phyloP scores from a whole-genome alignment of 2,329 filamentous ascomycete genomes.

The Cladosporium sphaerospermum region DNA sequence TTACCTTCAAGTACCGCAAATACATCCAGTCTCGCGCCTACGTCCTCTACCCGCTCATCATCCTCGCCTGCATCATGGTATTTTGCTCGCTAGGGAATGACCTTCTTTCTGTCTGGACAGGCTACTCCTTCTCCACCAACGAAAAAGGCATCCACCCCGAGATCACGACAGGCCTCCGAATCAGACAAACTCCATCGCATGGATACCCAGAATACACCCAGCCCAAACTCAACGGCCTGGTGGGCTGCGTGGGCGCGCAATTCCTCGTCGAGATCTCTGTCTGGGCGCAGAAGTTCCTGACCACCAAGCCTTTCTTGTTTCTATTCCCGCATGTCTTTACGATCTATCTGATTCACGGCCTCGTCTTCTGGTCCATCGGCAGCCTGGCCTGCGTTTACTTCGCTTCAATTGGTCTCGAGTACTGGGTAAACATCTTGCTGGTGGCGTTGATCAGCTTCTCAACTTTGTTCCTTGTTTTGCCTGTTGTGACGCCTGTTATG shows the following conservation, averaged over 20 bases:
- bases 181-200: slow-evolving; percentile 29
- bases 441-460: slow-evolving; percentile 34
- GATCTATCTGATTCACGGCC: slow-evolving; percentile 44
- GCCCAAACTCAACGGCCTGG: slow-evolving; percentile 40
- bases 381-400: slow-evolving; percentile 34
- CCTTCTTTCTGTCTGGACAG: slow-evolving; percentile 34
- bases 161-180: slow-evolving; percentile 30
- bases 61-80: slow-evolving; percentile 29
- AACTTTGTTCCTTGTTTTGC: slow-evolving; percentile 27
- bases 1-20: slow-evolving; percentile 40
- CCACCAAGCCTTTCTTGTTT: slow-evolving; percentile 34
- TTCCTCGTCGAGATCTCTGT: slow-evolving; percentile 31
- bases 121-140: slow-evolving; percentile 23
- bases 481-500: slow-evolving; percentile 34
- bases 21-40: slow-evolving; percentile 31
- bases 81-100: slow-evolving; percentile 34
- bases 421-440: slow-evolving; percentile 32
- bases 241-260: slow-evolving; percentile 33
- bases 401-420: slow-evolving; percentile 27
- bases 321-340: slow-evolving; percentile 47
- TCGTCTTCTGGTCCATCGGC: slow-evolving; percentile 41
- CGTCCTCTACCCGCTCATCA: slow-evolving; percentile 34
- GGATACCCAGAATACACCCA: slow-evolving; percentile 40
- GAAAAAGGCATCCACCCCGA: slow-evolving; percentile 43
- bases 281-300: slow-evolving; percentile 37